Evolutionary conservation across 805 yeast species (phyloP), one percentile per base, ranked within the genome.

Genomic region (Kluyveromyces aestuarii): DNA sequence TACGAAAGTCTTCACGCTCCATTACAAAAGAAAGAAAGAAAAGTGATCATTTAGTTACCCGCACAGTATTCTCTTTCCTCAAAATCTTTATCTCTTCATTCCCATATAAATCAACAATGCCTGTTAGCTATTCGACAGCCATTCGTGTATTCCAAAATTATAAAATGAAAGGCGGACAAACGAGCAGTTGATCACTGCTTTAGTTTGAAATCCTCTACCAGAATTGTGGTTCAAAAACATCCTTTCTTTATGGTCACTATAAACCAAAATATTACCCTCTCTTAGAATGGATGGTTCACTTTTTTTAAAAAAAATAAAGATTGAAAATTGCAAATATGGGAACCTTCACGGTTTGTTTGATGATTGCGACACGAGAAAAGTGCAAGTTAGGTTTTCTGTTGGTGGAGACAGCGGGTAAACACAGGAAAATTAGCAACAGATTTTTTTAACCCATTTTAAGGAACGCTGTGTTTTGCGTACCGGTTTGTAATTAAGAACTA

Each of bases 281-380:
- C 14, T 30, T 30, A 5, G 35, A 30, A 30, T 13, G 35, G 35
- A 7, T 30, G 2, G 35, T 3, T 30, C 14, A 30, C 35, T 30
- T 30, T 30, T 5, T 30, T 30, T n/a, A 27, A 30, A 30, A 30
- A 30, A 30, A 30, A 30, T 30, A 30, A 30, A 30, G 35, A 30
- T 30, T 30, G 35, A 30, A 30, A 30, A 30, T 30, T 30, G 35
- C 14, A 30, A 30, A 30, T 30, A 13, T 30, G 35, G 35, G 35
- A 30, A 30, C 35, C 35, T 30, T 30, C 35, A 30, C 35, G 35
- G 25, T 30, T 30, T 3, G 35, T 30, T 30, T 30, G 8, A 30
- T 30, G 35, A 30, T 2, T 13, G 14, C 30, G 44, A 41, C 44
- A 41, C 37, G 44, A 41, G 44, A 41, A 41, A 41, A 41, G 44